Base-by-base conservation (phyloP, 495 filamentous ascomycete genomes). In the Lindgomyces ingoldianus region DNA sequence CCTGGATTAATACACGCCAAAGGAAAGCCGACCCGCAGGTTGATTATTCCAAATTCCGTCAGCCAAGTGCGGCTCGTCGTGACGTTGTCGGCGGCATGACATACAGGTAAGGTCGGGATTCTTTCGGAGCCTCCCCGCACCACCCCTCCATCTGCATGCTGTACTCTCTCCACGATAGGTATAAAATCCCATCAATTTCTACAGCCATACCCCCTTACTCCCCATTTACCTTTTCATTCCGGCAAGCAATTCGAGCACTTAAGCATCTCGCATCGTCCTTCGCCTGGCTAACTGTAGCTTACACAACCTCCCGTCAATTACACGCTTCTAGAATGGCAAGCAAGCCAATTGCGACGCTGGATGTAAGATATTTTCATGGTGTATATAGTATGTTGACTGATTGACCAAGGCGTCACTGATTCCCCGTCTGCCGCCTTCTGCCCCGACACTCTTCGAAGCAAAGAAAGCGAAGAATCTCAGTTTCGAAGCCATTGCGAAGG, bases 401-500 rank as follows among this genome's bases (percentile, higher is more conserved):
- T 27, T 16, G 14, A 8, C 44, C n/a, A 42, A 71, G 68, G 44
- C 59, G 10, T 72, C 78, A 19, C 74, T 80, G 53, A 62, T 73
- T 41, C 73, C 70, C 56, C 75, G 81, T 64, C 86, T 95, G 42
- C 89, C 92, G 12, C 70, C 78, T n/a, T 84, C 88, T 60, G 85
- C 88, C 8, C 76, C 81, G 45, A 85, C 87, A 21, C 90, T 98
- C 70, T 96, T 98, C 81, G 79, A 83, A 14, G 90, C 89, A 64
- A 98, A 98, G 77, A 86, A 91, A 27, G 68, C 74, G 33, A 85
- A 86, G 69, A 80, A 84, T 51, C 81, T 96, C 26, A 89, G 82
- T 74, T 98, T 98, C 68, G 90, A 91, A 70, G 74, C 83, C 21
- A 94, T 98, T 72, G 91, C 84, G 22, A 72, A 85, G 65, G 75